A percentile compares a stretch with the other conserved stretches of the same genome.
Evolutionary conservation across 2,329 filamentous ascomycete genomes (phyloP).

Genomic region (Alternaria postmessia): DNA sequence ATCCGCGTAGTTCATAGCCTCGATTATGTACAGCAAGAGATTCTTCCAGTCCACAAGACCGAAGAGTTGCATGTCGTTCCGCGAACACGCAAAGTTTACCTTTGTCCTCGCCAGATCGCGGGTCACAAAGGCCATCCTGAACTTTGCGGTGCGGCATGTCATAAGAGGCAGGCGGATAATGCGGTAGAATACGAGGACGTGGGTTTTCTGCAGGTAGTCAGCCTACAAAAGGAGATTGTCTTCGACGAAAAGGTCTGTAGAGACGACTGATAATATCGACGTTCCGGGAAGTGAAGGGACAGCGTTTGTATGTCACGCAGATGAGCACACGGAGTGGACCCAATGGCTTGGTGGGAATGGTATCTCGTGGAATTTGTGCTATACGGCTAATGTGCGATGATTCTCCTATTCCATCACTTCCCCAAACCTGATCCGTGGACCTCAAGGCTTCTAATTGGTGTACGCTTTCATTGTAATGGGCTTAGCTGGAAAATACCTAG

Average conservation of each 20-base stretch:
- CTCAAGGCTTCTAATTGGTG: not conserved
- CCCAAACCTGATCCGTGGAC: too few relatives aligned
- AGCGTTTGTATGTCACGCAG: not conserved
- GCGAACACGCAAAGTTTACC: conserved; percentile 10
- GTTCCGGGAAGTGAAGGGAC: too few relatives aligned
- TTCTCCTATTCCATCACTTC: too few relatives aligned
- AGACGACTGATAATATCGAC: not conserved
- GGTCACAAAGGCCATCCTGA: conserved; percentile 9
- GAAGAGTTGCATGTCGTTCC: conserved; percentile 4
- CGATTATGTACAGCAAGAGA: too few relatives aligned
- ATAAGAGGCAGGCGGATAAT: not conserved
- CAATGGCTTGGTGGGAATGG: not conserved
- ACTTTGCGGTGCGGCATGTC: not conserved
- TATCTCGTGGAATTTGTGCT: not conserved
- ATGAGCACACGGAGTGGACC: too few relatives aligned
- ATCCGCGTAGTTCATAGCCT: too few relatives aligned
- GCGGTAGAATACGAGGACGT: conserved; percentile 20
- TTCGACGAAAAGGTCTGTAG: conserved; percentile 10
- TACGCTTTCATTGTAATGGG: not conserved
- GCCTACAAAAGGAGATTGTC: conserved; percentile 12
- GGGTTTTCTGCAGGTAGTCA: conserved; percentile 12
- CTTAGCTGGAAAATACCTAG: not conserved
- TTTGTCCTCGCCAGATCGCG: conserved; percentile 25
- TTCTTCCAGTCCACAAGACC: not conserved
- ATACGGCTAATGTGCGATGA: not conserved